Evolutionary conservation across 2,329 filamentous ascomycete species (phyloP).

Genomic region (Xylaria sp.): DNA sequence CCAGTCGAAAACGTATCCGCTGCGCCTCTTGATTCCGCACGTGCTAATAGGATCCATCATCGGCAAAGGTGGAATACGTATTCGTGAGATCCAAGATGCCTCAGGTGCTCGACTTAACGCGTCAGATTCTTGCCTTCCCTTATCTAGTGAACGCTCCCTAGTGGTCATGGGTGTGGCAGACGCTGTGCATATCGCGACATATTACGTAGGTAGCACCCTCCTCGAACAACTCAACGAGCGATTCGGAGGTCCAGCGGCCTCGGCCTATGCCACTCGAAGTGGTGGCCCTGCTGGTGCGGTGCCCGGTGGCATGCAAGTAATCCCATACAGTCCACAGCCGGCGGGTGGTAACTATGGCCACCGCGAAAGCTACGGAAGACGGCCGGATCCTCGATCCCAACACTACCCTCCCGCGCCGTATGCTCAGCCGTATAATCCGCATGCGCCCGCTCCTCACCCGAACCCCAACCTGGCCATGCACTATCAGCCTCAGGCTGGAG

Average conservation of each 20-base stretch:
- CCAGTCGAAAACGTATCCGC: constrained; percentile 96
- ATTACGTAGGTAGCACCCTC: constrained; percentile 98
- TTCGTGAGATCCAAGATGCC: constrained; percentile 97
- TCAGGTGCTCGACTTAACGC: constrained; percentile 96
- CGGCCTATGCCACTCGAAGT: constrained; percentile 95
- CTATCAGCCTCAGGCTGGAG: constrained; percentile 80
- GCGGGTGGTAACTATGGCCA: constrained; percentile 93
- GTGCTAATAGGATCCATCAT: constrained; percentile 99
- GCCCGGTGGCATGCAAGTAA: constrained; percentile 97
- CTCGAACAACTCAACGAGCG: constrained; percentile 97
- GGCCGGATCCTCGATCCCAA: constrained; percentile 77
- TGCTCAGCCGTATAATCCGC: constrained; percentile 77
- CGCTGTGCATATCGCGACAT: constrained; percentile 97
- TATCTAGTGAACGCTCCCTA: constrained; percentile 96
- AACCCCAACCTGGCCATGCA: constrained; percentile 75
- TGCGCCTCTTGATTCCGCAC: constrained; percentile 93
- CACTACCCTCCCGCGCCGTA: constrained; percentile 81
- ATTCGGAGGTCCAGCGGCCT: constrained; percentile 94
- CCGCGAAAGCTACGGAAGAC: constrained; percentile 82
- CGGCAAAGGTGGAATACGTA: constrained; percentile 93
- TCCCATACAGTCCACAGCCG: constrained; percentile 95
- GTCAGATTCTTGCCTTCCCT: constrained; percentile 90
- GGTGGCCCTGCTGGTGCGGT: constrained; percentile 93
- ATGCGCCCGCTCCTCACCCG: constrained; percentile 68
- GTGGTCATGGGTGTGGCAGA: constrained; percentile 98